Evolutionary conservation across 768 basidiomycete species (phyloP), one percentile per base, ranked within the genome.

Genomic region (Trametes elegans): DNA sequence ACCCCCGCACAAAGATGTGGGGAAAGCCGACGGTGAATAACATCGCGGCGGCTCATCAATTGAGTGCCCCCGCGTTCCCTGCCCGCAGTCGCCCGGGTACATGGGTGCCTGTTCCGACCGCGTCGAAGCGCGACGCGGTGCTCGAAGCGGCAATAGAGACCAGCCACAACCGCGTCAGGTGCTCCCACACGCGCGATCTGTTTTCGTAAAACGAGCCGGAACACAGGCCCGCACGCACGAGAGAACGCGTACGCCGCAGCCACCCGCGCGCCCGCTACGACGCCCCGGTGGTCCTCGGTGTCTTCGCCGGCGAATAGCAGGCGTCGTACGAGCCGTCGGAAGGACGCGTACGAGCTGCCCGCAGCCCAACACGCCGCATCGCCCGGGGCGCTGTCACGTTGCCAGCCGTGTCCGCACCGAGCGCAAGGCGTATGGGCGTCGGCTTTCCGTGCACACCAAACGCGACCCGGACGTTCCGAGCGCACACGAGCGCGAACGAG

Each of bases 171-270:
- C 41, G 48, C 18, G 55, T 56, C 55, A 56, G n/a, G 34, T 50
- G 55, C 41, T 35, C 32, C 40, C 39, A n/a, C 19, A 31, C 28
- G 27, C 55, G n/a, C 34, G 31, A 9, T 39, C 13, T 8, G n/a
- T 18, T 49, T 41, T 43, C 55, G 55, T 56, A 56, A 56, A 49
- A 49, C 9, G 28, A 35, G 18, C 19, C 55, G 55, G 55, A 28
- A 16, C 47, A 38, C 29, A 43, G 41, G 55, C 26, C 55, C 55
- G 55, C 18, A 39, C 11, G 3, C 47, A 42, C 49, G 54, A 44
- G 54, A 55, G 40, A 32, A 49, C 14, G 29, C 26, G 54, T 47
- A 29, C n/a, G n/a, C 38, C n/a, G 49, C 49, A n/a, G 24, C n/a
- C 16, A 7, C 40, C 21, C 7, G 23, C 41, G 29, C 45, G 45